Evolutionary conservation across 1,139 yeast genomes (phyloP), one percentile per base, ranked within the genome.

Genomic region (Sugiyamaella neomexicana): DNA sequence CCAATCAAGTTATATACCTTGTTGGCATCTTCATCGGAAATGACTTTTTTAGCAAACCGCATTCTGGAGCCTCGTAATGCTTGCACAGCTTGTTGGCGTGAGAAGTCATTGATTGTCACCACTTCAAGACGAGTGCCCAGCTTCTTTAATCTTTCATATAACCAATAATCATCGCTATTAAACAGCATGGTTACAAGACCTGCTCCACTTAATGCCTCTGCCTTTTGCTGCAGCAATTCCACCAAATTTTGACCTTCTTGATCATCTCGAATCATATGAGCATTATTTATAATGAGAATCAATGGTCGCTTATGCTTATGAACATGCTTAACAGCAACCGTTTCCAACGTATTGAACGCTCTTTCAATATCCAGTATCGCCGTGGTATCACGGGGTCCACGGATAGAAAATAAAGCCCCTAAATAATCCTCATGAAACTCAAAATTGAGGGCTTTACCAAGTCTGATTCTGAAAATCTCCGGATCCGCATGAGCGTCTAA

Each of bases 401-500:
- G 73, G 53, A 88, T 85, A n/a, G 89, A 83, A 61, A 88, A 88
- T 54, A 88, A 72, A 0, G 91, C 82, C 0, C 96, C 96, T 57
- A 88, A 82, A 66, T 88, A 88, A 67, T 88, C 96, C 65, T 88
- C 96, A 60, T 80, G 85, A 65, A 79, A 88, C 38, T 83, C 82
- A 68, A 83, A 88, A 60, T 86, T 82, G 48, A 88, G 73, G 0
- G 95, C 93, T 59, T 81, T 79, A 2, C 96, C 96, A 7, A 88
- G 73, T 50, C 96, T 72, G 20, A 88, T 80, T 58, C 96, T 75
- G 66, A 88, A 85, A 52, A 88, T 83, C 67, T 88, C 96, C 0
- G 95, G 90, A 66, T 88, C 96, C 0, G 93, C 86, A 64, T 87
- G 95, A 1, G 95, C 95, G 67, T 88, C 95, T 62, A 88, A 75